Conservation (phyloP, 805 yeast species). For the Candida vaughaniae region DNA sequence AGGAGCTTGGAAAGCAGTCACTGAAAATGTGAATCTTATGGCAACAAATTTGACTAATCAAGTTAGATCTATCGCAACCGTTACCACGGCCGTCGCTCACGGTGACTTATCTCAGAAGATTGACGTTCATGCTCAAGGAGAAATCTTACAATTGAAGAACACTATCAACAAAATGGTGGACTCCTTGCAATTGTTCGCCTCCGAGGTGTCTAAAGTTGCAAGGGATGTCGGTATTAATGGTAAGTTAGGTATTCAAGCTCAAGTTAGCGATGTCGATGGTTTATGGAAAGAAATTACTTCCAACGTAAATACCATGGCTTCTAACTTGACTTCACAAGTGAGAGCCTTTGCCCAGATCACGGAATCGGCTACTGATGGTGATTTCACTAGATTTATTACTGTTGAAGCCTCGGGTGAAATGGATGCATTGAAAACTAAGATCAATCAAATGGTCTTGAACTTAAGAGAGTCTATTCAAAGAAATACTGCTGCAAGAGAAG, state of each 20-base stretch:
- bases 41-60: constrained; percentile 61
- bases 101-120: constrained; percentile 86
- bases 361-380: constrained; percentile 93
- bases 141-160: constrained; percentile 77
- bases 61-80: constrained; percentile 86
- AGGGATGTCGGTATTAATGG: constrained; percentile 93
- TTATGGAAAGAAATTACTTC: constrained; percentile 90
- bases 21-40: constrained; percentile 47
- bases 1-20: constrained; percentile 52
- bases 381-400: constrained; percentile 83
- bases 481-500: constrained; percentile 91
- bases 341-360: constrained; percentile 92
- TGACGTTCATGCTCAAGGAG: constrained; percentile 89
- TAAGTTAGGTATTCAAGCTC: constrained; percentile 89
- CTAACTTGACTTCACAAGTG: constrained; percentile 89
- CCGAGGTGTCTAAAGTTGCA: constrained; percentile 87
- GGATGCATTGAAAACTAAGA: constrained; percentile 66
- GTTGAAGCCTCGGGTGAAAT: constrained; percentile 92
- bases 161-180: constrained; percentile 94
- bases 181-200: constrained; percentile 80
- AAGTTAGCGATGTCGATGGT: constrained; percentile 87
- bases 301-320: constrained; percentile 90
- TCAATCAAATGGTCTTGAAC: constrained; percentile 81
- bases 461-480: constrained; percentile 86
- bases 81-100: constrained; percentile 88